Evolutionary conservation across 192 early-diverging fungal genomes (phyloP).

Genomic region (Coemansia reversa): DNA sequence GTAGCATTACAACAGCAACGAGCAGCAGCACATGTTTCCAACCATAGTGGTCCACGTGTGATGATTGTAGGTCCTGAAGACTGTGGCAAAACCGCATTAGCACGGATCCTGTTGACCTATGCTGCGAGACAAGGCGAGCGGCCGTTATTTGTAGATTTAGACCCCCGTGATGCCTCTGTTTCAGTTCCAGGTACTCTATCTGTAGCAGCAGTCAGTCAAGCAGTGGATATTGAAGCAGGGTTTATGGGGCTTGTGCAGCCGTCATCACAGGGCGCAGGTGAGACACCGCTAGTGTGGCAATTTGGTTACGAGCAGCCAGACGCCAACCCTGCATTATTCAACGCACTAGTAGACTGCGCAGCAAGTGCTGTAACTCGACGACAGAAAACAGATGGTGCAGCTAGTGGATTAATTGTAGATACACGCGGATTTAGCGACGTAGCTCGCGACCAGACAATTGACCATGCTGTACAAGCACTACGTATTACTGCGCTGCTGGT

Average conservation of each 20-base stretch:
- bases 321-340: slow-evolving; percentile 83
- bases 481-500: slow-evolving; percentile 82
- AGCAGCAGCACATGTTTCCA: slow-evolving; percentile 18
- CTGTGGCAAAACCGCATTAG: slow-evolving; percentile 87
- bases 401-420: slow-evolving; percentile 82
- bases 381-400: slow-evolving; percentile 56
- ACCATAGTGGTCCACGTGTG: slow-evolving; percentile 56
- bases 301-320: slow-evolving; percentile 77
- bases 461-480: slow-evolving; percentile 70
- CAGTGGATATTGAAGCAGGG: slow-evolving; percentile 83
- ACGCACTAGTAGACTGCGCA: slow-evolving; percentile 61
- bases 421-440: slow-evolving; percentile 79
- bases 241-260: slow-evolving; percentile 63
- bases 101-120: slow-evolving; percentile 87
- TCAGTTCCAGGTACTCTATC: slow-evolving; percentile 84
- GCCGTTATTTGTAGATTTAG: slow-evolving; percentile 84
- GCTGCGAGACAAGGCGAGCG: slow-evolving; percentile 67
- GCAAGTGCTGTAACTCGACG: slow-evolving; percentile 66
- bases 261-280: slow-evolving; percentile 61
- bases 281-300: slow-evolving; percentile 84
- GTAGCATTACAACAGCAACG: slow-evolving; percentile 81
- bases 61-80: slow-evolving; percentile 90
- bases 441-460: slow-evolving; percentile 71
- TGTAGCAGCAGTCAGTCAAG: slow-evolving; percentile 70
- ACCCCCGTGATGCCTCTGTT: slow-evolving; percentile 73